Base-by-base conservation (phyloP, 371 early-diverging fungal genomes). In the Mortierella sp. region DNA sequence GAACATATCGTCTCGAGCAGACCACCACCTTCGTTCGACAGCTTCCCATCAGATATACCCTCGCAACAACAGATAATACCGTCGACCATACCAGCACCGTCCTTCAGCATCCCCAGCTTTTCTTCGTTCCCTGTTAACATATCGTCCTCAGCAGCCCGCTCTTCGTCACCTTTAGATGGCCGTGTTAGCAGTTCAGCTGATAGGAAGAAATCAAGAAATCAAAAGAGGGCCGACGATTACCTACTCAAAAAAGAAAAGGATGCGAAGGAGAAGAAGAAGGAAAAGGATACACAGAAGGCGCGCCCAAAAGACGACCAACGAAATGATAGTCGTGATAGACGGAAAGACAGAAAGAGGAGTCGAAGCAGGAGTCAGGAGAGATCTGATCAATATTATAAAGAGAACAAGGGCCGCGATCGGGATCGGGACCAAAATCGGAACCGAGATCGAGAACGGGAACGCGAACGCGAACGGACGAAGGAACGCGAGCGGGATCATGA, bases 1-100 rank as follows among this genome's bases (percentile, higher is more conserved):
- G 39, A 31, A 42, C 24, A 3, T 1, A 30, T 14, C n/a, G 21
- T 19, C 5, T 42, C 60, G n/a, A n/a, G n/a, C 27, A 43, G 0
- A 4, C 49, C 48, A 1, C 70, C 70, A 41, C 72, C 72, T 37
- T 47, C 60, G 6, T 72, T 72, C 30, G 66, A 65, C 50, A 72
- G 72, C 32, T 72, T 65, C 19, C 72, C 72, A 34, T 7, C n/a
- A 6, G 72, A 64, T 51, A n/a, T 63, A 6, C 1, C 50, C 9
- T 37, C 53, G 19, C 70, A 62, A 0, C 30, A 17, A 44, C 26
- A 23, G 12, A 15, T 9, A 5, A 26, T 48, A 12, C 26, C 44
- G 9, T 19, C 49, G 1, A 26, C 47, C 5, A 6, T 19, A 9
- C 8, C 30, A 21, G 12, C 49, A 4, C 39, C 58, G 7, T n/a